Base-by-base conservation (phyloP, 2,329 filamentous ascomycete species). In the Knoxdaviesia capensis region DNA sequence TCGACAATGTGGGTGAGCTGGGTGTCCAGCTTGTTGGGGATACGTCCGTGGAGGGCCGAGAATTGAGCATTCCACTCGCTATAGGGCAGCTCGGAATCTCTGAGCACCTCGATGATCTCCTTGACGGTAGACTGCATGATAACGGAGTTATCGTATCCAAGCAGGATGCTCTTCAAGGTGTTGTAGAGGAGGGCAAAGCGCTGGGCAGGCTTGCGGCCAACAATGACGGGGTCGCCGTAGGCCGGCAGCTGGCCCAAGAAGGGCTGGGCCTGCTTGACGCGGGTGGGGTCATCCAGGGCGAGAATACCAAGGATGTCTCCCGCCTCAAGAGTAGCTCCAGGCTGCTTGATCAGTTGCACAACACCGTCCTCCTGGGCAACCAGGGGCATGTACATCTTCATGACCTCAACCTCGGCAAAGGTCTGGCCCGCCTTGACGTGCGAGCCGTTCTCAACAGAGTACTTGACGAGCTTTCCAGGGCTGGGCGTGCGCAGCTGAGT, bases 371-470 rank as follows among this genome's bases (percentile, higher is more conserved):
- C 90, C 56, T 87, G 80, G 3, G 90, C 83, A 47, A 98, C 73
- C 43, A 98, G 71, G 54, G 90, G 90, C 90, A 98, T 98, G 72
- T 96, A 96, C 90, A 98, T 98, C 73, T 98, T 98, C 90, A 98
- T 98, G 62, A 98, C 90, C 64, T 98, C 90, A 36, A 98, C 88
- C 61, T 98, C 90, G 43, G 90, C 90, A 55, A 86, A 98, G 33
- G 88, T 69, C 60, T 96, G 83, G 44, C 88, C 88, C 52, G 92
- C 85, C 60, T 76, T 80, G 60, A 98, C 77, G 58, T 98, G 90
- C 51, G 86, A 73, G 46, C 90, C 90, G 54, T 93, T 96, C 60
- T 94, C 90, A 2, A 98, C 83, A 1, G 85, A 82, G 62, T 90
- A 98, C 65, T 94, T 94, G 65, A 98, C 88, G 34, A 98, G 79